These are phyloP conservation scores for Claviceps sp. DNA, from an alignment of 2,329 filamentous ascomycete species.

Conservation along the genomic window DNA sequence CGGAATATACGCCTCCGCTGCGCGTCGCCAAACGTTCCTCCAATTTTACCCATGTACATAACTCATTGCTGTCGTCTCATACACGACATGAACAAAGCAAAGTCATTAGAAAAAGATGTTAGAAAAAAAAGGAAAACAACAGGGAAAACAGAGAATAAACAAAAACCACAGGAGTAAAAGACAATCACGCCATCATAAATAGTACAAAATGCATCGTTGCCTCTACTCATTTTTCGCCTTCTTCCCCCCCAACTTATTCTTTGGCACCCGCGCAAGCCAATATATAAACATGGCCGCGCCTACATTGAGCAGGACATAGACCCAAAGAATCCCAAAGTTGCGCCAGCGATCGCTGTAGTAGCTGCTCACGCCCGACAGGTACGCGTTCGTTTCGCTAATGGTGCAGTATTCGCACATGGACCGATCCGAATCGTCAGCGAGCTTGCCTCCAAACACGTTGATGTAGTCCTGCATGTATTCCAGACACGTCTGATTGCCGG, in stretches of 20 bases:
- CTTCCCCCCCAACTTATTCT: slow-evolving; percentile 26
- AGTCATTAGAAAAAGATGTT: no score
- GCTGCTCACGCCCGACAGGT: slow-evolving; percentile 33
- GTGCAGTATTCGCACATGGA: slow-evolving; percentile 42
- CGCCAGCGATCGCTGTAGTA: slow-evolving; percentile 50
- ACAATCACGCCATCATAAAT: no score
- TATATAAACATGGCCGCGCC: slow-evolving; percentile 40
- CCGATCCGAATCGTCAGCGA: slow-evolving; percentile 34
- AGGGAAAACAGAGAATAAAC: no score
- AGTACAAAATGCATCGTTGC: not conserved
- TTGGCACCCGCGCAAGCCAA: slow-evolving; percentile 37
- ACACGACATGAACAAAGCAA: no score
- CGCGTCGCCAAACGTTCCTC: no score
- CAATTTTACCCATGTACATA: no score
- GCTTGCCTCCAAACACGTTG: slow-evolving; percentile 32
- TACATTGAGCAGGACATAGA: slow-evolving; percentile 47
- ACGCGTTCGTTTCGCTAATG: slow-evolving; percentile 37
- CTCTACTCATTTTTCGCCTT: slow-evolving; percentile 17
- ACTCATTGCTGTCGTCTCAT: no score
- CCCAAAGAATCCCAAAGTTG: slow-evolving; percentile 52
- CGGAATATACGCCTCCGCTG: no score
- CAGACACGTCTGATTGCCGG: slow-evolving; percentile 41
- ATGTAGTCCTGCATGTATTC: slow-evolving; percentile 45
- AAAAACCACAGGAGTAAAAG: no score
- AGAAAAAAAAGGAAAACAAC: no score